These are phyloP conservation scores for Allantophomopsis cytisporea DNA, from an alignment of 2,329 filamentous ascomycete genomes.

Conservation along the genomic window DNA sequence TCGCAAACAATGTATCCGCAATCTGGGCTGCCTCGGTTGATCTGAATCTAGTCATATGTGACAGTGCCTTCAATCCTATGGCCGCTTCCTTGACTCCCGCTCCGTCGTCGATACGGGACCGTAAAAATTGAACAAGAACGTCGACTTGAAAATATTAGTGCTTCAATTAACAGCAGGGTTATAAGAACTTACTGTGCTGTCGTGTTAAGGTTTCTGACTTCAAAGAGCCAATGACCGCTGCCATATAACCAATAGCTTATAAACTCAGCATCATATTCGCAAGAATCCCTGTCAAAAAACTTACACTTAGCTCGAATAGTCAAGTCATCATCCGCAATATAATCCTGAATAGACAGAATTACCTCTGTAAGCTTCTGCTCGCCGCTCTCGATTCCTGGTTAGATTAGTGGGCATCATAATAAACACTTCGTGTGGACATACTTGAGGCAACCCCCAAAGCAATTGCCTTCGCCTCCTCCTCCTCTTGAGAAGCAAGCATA, in stretches of 20 bases:
- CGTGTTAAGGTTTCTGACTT: background rate
- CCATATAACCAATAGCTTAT: slow-evolving; percentile 1
- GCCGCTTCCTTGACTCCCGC: slow-evolving; percentile 1
- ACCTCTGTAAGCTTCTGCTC: background rate
- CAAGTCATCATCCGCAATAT: slow-evolving; percentile 5
- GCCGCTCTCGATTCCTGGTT: background rate
- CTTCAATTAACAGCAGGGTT: background rate
- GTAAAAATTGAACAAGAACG: slow-evolving; percentile 1
- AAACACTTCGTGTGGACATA: background rate
- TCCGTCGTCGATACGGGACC: background rate
- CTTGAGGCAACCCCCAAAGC: background rate
- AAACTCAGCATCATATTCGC: background rate
- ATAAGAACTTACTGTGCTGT: background rate
- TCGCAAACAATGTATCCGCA: background rate
- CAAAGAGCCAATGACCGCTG: background rate
- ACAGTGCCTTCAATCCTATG: background rate
- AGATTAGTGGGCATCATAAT: background rate
- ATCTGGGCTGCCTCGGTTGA: background rate
- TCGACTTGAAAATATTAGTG: background rate
- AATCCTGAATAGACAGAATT: background rate
- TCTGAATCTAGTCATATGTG: slow-evolving; percentile 1
- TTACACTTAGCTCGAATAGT: slow-evolving; percentile 2
- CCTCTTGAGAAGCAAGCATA: background rate
- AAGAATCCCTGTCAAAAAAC: too few species aligned
- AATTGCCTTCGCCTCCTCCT: background rate